Evolutionary conservation across 177 flowering plant species (phyloP).

Genomic region (Vitis hybrid): DNA sequence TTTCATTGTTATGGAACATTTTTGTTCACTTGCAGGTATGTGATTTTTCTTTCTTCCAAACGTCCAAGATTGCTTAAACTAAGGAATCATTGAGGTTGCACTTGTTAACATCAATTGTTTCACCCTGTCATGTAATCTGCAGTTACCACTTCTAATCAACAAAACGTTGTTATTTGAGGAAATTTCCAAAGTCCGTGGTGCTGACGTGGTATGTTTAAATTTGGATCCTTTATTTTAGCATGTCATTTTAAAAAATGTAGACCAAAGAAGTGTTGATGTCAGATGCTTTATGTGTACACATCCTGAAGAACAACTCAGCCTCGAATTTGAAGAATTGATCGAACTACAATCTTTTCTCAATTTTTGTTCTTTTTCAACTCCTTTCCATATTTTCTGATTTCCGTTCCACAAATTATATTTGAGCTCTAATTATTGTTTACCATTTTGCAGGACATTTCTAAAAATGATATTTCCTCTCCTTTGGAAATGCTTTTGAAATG

Average conservation of each 20-base stretch:
- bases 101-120: background rate
- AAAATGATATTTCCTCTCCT: constrained; percentile 21
- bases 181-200: constrained; percentile 54
- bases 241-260: background rate
- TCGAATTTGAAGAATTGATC: too few species aligned
- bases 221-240: background rate
- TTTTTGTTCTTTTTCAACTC: background rate
- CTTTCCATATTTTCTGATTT: background rate
- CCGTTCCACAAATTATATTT: background rate
- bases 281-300: too few species aligned
- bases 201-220: constrained; percentile 40
- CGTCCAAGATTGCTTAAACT: background rate
- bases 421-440: constrained; percentile 5
- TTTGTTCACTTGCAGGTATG: constrained; percentile 89
- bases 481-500: constrained; percentile 72
- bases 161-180: constrained; percentile 54
- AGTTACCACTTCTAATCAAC: constrained; percentile 77
- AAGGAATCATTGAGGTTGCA: background rate
- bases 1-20: constrained; percentile 87
- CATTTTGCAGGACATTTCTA: constrained; percentile 35
- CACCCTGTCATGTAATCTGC: constrained; percentile 22
- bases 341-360: too few species aligned
- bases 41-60: background rate
- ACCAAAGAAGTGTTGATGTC: too few species aligned
- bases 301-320: too few species aligned